Conservation (phyloP, 2,329 filamentous ascomycete species). For the Hymenoscyphus salicellus region DNA sequence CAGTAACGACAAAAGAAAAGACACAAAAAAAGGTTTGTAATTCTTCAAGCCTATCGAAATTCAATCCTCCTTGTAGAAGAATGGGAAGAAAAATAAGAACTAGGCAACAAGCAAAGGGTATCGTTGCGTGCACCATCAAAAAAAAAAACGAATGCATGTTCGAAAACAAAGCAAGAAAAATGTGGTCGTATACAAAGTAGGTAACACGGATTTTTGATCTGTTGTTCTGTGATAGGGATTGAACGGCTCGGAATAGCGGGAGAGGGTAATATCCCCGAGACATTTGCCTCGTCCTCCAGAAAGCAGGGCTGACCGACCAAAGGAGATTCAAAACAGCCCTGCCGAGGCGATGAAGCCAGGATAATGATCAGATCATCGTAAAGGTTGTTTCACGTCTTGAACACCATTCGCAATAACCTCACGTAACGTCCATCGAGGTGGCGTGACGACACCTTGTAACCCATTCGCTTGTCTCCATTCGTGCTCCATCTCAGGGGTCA, state of each 20-base stretch:
- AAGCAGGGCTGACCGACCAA: constrained; percentile 4
- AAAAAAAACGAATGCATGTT: constrained; percentile 17
- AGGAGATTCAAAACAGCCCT: constrained; percentile 8
- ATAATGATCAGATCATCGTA: constrained; percentile 45
- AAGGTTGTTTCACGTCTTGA: constrained; percentile 63
- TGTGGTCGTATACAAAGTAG: constrained; percentile 24
- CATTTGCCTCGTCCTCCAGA: neutral
- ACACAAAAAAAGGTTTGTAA: constrained; percentile 3
- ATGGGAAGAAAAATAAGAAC: constrained; percentile 9
- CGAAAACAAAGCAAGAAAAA: constrained; percentile 10
- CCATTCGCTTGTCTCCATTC: constrained; percentile 62
- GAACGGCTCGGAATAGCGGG: constrained; percentile 2
- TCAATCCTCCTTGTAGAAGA: constrained; percentile 1
- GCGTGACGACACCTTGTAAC: constrained; percentile 46
- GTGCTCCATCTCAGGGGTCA: constrained; percentile 68
- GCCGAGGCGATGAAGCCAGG: constrained; percentile 5
- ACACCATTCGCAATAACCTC: constrained; percentile 69
- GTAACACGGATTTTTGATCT: neutral
- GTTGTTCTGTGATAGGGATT: neutral
- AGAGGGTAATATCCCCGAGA: constrained; percentile 7
- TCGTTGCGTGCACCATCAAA: constrained; percentile 22
- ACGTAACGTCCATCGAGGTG: constrained; percentile 67
- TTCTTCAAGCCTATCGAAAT: constrained; percentile 6
- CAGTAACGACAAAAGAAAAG: neutral
- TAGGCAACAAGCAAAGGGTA: constrained; percentile 26